Evolutionary conservation across 2,329 filamentous ascomycete species (phyloP), one percentile per base, ranked within the genome.

Genomic region (Pseudogymnoascus verrucosus): DNA sequence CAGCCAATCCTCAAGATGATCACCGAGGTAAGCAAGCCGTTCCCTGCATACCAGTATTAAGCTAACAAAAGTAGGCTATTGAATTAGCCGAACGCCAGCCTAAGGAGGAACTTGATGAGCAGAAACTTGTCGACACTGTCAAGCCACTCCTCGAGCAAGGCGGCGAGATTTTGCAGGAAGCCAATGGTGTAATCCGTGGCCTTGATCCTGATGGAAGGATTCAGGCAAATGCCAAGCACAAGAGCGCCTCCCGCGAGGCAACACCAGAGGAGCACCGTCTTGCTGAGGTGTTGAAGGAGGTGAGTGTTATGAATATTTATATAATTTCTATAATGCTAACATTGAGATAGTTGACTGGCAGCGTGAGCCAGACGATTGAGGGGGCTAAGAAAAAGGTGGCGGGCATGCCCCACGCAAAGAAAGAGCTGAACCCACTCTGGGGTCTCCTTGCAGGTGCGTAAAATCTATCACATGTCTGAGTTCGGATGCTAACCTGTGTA

Each of bases 371-470:
- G 71, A 91, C 88, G 23, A 93, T 97, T 69, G 92, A 97, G 72
- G 87, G 89, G 67, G 89, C 90, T 26, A 95, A 93, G 85, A 90
- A 89, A 79, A 90, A 90, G 80, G 89, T 96, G 66, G 86, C 89
- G 72, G 89, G 90, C 72, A 95, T 96, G 90, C 92, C 93, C 5
- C 89, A 96, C 69, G 93, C 91, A 47, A 96, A 96, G 88, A 93
- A 96, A 82, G 88, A 93, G 80, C 83, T 96, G 65, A 96, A 93
- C 78, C 92, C 93, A 10, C 85, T 97, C 31, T 96, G 92, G 91
- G 86, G 80, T 31, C 80, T 96, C 60, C 79, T 95, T 12, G 69
- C 72, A 21, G 14, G 66, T 64, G 16, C 8, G 31, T 63, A n/a
- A 6, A 39, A 42, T n/a, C 11, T n/a, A 21, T 60, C 21, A 8